Evolutionary conservation across 441 rosid species (phyloP).

Genomic region (Pelargonium citronellum): DNA sequence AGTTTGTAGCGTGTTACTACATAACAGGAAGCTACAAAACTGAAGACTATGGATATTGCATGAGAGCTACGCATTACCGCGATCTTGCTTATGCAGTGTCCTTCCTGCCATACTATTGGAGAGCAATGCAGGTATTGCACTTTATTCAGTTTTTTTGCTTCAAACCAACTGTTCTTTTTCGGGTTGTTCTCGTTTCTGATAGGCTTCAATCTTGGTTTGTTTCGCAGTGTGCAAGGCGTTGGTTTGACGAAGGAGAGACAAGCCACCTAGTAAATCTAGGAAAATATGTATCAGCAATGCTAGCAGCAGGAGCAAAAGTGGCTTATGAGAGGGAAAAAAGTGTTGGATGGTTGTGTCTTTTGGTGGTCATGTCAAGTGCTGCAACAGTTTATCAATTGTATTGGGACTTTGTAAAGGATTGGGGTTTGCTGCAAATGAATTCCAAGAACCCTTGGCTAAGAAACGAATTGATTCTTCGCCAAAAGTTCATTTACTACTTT

Average conservation of each 20-base stretch:
- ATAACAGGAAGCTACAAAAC: conserved; percentile 87
- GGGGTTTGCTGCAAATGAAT: conserved; percentile 92
- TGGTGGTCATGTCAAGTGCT: conserved; percentile 72
- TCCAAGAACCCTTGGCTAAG: conserved; percentile 96
- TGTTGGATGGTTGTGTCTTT: conserved; percentile 66
- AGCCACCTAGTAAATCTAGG: conserved; percentile 84
- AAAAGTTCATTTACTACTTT: conserved; percentile 77
- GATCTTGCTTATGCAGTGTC: conserved; percentile 92
- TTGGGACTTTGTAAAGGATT: conserved; percentile 97
- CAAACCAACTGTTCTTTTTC: too few species aligned
- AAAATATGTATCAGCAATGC: conserved; percentile 94
- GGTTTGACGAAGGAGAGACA: conserved; percentile 89
- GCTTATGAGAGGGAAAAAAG: conserved; percentile 74
- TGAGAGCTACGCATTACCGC: conserved; percentile 59
- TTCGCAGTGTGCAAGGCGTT: conserved; percentile 88
- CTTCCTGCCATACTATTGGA: conserved; percentile 6
- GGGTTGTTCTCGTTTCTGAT: not conserved
- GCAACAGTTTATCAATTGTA: conserved; percentile 94
- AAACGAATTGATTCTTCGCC: conserved; percentile 88
- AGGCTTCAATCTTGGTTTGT: not conserved
- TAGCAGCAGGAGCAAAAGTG: conserved; percentile 95
- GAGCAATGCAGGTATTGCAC: conserved; percentile 10
- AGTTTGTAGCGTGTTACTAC: conserved; percentile 83
- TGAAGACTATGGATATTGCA: conserved; percentile 84
- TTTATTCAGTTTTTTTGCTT: too few species aligned